Conservation (phyloP, 176 grass and related monocot species). For the Zea mays region Zm-B73-REFERENCE-NAM-5.0 NC_050104.1:6983001-6983500, state of each 20-base stretch:
- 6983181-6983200: slow-evolving; percentile 67
- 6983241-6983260: slow-evolving; percentile 71
- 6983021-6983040: slow-evolving; percentile 70
- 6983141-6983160: neutral
- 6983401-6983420: slow-evolving; percentile 89
- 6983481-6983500: slow-evolving; percentile 79
- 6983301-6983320: neutral
- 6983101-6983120: slow-evolving; percentile 30
- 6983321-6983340: neutral
- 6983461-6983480: slow-evolving; percentile 58
- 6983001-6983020: neutral
- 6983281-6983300: no score
- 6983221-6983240: slow-evolving; percentile 69
- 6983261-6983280: slow-evolving; percentile 29
- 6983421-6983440: slow-evolving; percentile 98
- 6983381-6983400: slow-evolving; percentile 91
- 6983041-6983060: slow-evolving; percentile 99
- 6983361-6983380: slow-evolving; percentile 46
- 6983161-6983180: neutral
- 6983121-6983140: neutral
- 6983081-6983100: slow-evolving; percentile 65
- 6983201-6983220: slow-evolving; percentile 82
- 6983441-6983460: slow-evolving; percentile 70
- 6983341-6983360: neutral
- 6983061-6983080: slow-evolving; percentile 92